Conservation (phyloP, 192 early-diverging fungal genomes). For the Rhizoclosmatium globosum region DNA sequence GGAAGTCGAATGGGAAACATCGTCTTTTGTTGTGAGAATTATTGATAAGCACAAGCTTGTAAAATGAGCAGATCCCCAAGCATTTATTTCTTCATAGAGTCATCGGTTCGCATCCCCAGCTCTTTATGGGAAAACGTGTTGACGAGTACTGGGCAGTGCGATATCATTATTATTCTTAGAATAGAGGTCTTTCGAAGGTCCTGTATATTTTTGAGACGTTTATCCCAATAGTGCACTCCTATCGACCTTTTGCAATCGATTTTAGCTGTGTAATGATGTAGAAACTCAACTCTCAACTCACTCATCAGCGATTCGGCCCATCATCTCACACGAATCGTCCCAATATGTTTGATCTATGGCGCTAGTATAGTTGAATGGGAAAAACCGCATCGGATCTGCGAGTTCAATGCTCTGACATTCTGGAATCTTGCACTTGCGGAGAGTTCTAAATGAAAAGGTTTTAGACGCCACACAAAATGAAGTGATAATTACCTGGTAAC, state of each 20-base stretch:
- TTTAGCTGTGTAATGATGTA: neutral
- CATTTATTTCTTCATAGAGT: neutral
- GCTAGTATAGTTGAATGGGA: neutral
- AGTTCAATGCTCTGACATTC: neutral
- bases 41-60: too few relatives aligned
- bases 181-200: neutral
- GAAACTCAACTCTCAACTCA: neutral
- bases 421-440: slow-evolving; percentile 4
- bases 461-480: too few relatives aligned
- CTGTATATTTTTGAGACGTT: neutral
- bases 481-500: neutral
- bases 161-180: neutral
- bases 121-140: neutral
- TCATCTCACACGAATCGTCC: neutral
- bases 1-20: too few relatives aligned
- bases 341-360: neutral
- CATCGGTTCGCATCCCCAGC: neutral
- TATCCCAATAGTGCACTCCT: slow-evolving; percentile 22
- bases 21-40: too few relatives aligned
- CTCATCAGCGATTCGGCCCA: neutral
- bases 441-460: neutral
- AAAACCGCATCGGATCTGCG: neutral
- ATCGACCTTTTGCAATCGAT: neutral
- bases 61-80: too few relatives aligned
- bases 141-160: neutral